These are phyloP conservation scores for Boehmeria nivea DNA, from an alignment of 306 rosid genomes.

Conservation along the genomic window DNA sequence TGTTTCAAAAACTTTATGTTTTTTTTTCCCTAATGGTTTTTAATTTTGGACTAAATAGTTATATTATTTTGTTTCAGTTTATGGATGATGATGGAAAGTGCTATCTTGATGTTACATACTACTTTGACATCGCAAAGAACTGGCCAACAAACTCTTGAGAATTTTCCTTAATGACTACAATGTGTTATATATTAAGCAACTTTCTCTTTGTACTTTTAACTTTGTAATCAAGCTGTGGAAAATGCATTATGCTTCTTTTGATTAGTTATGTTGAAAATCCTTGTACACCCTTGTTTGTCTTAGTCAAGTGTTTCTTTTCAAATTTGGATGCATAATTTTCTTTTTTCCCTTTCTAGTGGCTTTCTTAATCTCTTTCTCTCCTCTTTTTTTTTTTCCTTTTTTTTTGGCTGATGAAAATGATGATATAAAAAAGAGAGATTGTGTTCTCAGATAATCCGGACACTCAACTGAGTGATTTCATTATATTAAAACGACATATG, in stretches of 20 bases:
- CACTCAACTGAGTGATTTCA: too few species aligned
- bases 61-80: slow-evolving; percentile 40
- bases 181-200: too few species aligned
- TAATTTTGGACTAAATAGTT: background rate
- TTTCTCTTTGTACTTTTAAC: too few species aligned
- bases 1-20: background rate
- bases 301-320: slow-evolving; percentile 13
- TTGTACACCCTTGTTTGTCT: slow-evolving; percentile 9
- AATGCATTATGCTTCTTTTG: slow-evolving; percentile 30
- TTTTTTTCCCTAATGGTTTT: background rate
- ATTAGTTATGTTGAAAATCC: slow-evolving; percentile 19
- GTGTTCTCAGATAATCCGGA: too few species aligned
- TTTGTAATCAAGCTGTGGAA: slow-evolving; percentile 21
- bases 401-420: too few species aligned
- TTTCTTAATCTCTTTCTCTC: too few species aligned
- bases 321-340: background rate
- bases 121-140: slow-evolving; percentile 78
- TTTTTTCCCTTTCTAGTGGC: slow-evolving; percentile 4
- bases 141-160: slow-evolving; percentile 53
- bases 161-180: slow-evolving; percentile 1
- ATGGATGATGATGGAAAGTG: slow-evolving; percentile 89
- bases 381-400: too few species aligned
- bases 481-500: too few species aligned
- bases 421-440: too few species aligned
- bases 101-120: slow-evolving; percentile 66